Base-by-base conservation (phyloP, 441 rosid species). In the Adansonia rubrostipa region DNA sequence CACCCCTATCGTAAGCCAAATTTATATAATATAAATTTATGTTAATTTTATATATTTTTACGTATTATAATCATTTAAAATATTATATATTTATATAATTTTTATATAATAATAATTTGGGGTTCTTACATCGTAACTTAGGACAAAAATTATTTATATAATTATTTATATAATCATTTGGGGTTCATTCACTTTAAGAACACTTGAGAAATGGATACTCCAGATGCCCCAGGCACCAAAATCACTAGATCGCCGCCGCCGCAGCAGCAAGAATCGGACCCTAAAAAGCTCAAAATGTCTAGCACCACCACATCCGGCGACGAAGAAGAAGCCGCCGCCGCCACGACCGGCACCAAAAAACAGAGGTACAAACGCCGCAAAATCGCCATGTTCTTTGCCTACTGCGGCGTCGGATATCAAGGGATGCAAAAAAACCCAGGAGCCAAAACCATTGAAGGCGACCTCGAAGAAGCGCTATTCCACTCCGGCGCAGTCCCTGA, bases 401-500 rank as follows among this genome's bases (percentile, higher is more conserved):
- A 92, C 81, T 94, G 99, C 65, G 97, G 99, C 20, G 99, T 92
- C 5, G 99, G 98, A 11, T 96, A 96, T 75, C 99, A 94, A 51
- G 99, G 97, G 20, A 94, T 96, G 98, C 98, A 94, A 74, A 96
- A 94, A 78, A 94, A 96, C 64, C 99, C 98, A 1, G 97, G 97
- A 60, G 99, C 99, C 65, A 92, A 89, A 78, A 96, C 99, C 82
- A 96, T 94, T 54, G 98, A 96, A 86, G 97, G 96, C 60, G 99
- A 96, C 74, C 94, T 96, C 51, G 98, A 94, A 76, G 98, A 96
- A 72, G 97, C 96, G 57, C 89, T 96, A 33, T 94, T 87, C 82
- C 97, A 84, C 62, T 74, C 93, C 50, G 97, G 93, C 8, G 98
- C 91, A 13, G 96, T 96, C 57, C 87, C 95, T 5, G 98, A 90